phyloP scores from a whole-genome alignment of 2,329 filamentous ascomycete species.

The Nakataea oryzae region DNA sequence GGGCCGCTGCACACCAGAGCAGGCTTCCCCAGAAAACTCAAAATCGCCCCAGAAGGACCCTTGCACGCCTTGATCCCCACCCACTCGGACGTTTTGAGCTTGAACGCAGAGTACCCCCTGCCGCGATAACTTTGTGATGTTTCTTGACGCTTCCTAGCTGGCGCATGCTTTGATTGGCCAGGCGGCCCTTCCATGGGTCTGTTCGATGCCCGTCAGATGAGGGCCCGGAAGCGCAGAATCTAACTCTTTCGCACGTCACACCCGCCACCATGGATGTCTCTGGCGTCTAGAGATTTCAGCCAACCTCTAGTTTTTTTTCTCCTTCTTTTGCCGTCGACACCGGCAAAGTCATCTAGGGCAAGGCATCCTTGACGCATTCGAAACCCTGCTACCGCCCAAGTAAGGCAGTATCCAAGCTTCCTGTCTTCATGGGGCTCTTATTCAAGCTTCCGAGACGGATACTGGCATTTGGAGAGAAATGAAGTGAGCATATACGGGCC shows the following conservation, averaged over 20 bases:
- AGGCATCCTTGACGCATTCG: no score
- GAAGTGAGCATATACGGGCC: not conserved
- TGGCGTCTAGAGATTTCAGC: not conserved
- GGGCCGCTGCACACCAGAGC: not conserved
- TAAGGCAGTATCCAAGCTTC: not conserved
- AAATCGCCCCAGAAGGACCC: not conserved
- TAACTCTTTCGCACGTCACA: not conserved
- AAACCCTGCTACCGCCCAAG: not conserved
- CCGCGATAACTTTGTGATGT: not conserved
- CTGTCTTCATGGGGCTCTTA: not conserved
- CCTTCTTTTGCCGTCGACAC: no score
- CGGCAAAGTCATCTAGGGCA: no score
- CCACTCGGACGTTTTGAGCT: not conserved
- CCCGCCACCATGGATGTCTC: no score
- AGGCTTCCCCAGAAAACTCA: not conserved
- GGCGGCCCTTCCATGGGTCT: not conserved
- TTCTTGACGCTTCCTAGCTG: not conserved
- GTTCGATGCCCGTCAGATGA: not conserved
- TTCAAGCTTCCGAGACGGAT: not conserved
- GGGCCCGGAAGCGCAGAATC: not conserved
- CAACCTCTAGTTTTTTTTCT: not conserved
- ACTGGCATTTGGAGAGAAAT: not conserved
- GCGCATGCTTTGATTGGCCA: not conserved
- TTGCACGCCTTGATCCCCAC: not conserved
- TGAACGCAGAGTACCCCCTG: not conserved